These are phyloP conservation scores for Mycena epipterygia DNA, from an alignment of 768 basidiomycete species.

Conservation along the genomic window DNA sequence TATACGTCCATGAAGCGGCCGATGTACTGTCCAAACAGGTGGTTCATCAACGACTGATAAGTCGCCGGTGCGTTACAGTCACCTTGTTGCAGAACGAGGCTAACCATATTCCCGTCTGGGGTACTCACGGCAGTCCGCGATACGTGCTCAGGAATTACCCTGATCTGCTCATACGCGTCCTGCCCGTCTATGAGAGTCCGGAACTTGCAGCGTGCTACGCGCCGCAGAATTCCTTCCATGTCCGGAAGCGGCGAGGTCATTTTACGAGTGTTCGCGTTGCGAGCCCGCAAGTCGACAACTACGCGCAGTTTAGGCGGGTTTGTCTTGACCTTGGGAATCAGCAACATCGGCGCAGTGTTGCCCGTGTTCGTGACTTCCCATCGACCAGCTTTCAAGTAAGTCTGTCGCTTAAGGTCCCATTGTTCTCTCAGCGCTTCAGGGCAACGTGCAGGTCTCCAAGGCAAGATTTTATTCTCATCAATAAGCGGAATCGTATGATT, in stretches of 20 bases:
- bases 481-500: constrained; percentile 44
- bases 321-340: background rate
- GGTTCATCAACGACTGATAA: too few relatives aligned
- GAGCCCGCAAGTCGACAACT: background rate
- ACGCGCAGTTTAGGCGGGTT: background rate
- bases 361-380: background rate
- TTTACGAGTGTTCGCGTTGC: background rate
- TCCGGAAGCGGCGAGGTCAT: background rate
- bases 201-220: background rate
- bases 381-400: background rate
- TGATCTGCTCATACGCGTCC: background rate
- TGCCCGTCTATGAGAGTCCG: background rate
- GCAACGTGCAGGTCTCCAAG: constrained; percentile 41
- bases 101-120: background rate
- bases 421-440: constrained; percentile 28
- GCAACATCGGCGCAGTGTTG: background rate
- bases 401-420: background rate
- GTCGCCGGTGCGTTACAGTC: too few relatives aligned
- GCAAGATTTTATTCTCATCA: constrained; percentile 39
- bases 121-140: background rate
- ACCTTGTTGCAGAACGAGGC: background rate
- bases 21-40: too few relatives aligned
- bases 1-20: too few relatives aligned
- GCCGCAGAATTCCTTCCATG: background rate
- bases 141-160: background rate